phyloP scores from a whole-genome alignment of 371 early-diverging fungal genomes.

The Haplosporangium sp. region DNA sequence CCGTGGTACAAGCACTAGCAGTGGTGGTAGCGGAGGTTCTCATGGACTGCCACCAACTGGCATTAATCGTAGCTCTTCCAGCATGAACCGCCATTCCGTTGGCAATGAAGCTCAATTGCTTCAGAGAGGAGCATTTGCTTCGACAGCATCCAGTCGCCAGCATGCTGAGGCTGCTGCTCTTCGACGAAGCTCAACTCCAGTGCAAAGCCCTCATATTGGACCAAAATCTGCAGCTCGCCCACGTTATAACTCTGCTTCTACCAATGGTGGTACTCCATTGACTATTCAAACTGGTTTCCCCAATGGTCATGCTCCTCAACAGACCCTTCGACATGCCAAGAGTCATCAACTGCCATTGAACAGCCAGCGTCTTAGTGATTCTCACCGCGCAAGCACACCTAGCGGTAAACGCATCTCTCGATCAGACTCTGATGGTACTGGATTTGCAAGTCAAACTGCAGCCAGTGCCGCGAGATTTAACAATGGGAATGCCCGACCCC shows the following conservation, averaged over 20 bases:
- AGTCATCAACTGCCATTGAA: slow-evolving; percentile 45
- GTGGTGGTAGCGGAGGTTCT: slow-evolving; percentile 27
- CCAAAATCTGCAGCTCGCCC: slow-evolving; percentile 38
- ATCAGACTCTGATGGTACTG: slow-evolving; percentile 34
- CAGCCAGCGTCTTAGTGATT: slow-evolving; percentile 22
- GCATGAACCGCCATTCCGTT: slow-evolving; percentile 34
- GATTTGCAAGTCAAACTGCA: slow-evolving; percentile 13
- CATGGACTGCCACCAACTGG: slow-evolving; percentile 11
- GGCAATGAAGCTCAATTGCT: slow-evolving; percentile 3
- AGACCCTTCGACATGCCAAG: slow-evolving; percentile 47
- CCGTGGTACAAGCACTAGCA: slow-evolving; percentile 37
- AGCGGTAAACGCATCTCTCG: slow-evolving; percentile 39
- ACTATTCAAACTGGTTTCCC: slow-evolving; percentile 50
- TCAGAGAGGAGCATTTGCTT: slow-evolving; percentile 21
- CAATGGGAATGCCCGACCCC: slow-evolving; percentile 29
- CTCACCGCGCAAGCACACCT: slow-evolving; percentile 34
- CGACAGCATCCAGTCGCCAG: slow-evolving; percentile 46
- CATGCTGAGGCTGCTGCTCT: slow-evolving; percentile 32
- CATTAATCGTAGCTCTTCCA: slow-evolving; percentile 21
- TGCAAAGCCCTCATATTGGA: slow-evolving; percentile 22
- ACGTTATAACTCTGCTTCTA: slow-evolving; percentile 6
- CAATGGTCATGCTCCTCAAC: slow-evolving; percentile 33
- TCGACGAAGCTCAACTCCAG: slow-evolving; percentile 47
- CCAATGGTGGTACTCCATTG: slow-evolving; percentile 28
- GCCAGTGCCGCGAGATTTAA: neutral